Base-by-base conservation (phyloP, 768 basidiomycete species). In the Tricholoma flavovirens region DNA sequence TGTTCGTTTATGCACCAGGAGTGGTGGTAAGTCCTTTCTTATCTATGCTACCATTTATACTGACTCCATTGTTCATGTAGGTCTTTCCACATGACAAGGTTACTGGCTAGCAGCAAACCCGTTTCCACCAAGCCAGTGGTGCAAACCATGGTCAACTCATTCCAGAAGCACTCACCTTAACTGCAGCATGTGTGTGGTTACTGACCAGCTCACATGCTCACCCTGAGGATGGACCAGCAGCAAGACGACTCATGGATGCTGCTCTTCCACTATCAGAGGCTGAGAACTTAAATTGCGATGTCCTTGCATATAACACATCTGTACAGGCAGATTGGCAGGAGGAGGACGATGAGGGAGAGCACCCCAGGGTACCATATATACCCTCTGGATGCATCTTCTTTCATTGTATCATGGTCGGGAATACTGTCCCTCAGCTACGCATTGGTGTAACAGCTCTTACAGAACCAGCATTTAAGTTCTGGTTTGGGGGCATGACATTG, bases 311-410 rank as follows among this genome's bases (percentile, higher is more conserved):
- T n/a, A n/a, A n/a, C n/a, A n/a, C n/a, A n/a, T n/a, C n/a, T n/a
- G n/a, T n/a, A n/a, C n/a, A n/a, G n/a, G n/a, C n/a, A n/a, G n/a
- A n/a, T n/a, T n/a, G n/a, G n/a, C n/a, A n/a, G n/a, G n/a, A n/a
- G n/a, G n/a, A n/a, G n/a, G n/a, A n/a, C n/a, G n/a, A n/a, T n/a
- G n/a, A n/a, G n/a, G n/a, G n/a, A n/a, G n/a, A n/a, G n/a, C n/a
- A n/a, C n/a, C n/a, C n/a, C n/a, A n/a, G n/a, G n/a, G n/a, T 46
- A 2, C 57, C 59, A 7, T 62, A 50, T 26, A 53, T 51, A 22
- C 55, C 57, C 3, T 40, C 43, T 21, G 61, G 64, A 1, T 52
- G 40, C 19, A 21, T 65, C 17, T 65, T 62, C 38, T 54, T 65
- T 42, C 22, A 53, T 1, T 46, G 38, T 0, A 40, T 59, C 2